Evolutionary conservation across 306 rosid species (phyloP).

Genomic region (Clitoria ternatea): DNA sequence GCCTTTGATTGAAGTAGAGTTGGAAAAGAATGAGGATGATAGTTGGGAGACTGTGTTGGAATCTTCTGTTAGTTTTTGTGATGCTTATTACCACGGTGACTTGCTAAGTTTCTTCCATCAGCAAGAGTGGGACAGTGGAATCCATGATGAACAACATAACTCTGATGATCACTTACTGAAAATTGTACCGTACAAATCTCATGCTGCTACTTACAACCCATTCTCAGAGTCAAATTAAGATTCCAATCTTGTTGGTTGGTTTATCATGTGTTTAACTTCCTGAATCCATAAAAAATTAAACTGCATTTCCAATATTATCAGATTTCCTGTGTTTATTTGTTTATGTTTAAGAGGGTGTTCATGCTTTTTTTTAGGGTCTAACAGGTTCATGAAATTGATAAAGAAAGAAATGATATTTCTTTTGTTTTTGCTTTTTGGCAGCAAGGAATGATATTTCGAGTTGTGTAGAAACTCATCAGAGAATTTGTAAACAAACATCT

Average conservation of each 20-base stretch:
- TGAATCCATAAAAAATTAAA: neutral
- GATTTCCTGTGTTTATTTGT: neutral
- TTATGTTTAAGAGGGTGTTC: neutral
- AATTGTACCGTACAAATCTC: conserved; percentile 16
- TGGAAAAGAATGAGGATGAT: conserved; percentile 10
- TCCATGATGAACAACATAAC: neutral
- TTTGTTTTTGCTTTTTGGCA: too few species aligned
- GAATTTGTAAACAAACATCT: neutral
- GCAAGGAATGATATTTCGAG: neutral
- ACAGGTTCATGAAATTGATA: neutral
- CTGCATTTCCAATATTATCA: neutral
- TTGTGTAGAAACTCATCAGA: neutral
- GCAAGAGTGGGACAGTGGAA: neutral
- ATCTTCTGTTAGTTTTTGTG: conserved; percentile 39
- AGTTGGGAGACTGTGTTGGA: conserved; percentile 70
- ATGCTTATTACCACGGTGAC: conserved; percentile 19
- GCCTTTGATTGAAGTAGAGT: conserved; percentile 46
- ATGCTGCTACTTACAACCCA: conserved; percentile 29
- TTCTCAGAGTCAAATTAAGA: conserved; percentile 27
- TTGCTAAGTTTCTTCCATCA: neutral
- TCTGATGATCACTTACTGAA: neutral
- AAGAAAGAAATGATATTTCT: too few species aligned
- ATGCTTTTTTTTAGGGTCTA: too few species aligned
- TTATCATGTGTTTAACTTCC: neutral
- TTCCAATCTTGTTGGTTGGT: too few species aligned